These are phyloP conservation scores for Cladochytrium replicatum DNA, from an alignment of 192 early-diverging fungal genomes.

Conservation along the genomic window DNA sequence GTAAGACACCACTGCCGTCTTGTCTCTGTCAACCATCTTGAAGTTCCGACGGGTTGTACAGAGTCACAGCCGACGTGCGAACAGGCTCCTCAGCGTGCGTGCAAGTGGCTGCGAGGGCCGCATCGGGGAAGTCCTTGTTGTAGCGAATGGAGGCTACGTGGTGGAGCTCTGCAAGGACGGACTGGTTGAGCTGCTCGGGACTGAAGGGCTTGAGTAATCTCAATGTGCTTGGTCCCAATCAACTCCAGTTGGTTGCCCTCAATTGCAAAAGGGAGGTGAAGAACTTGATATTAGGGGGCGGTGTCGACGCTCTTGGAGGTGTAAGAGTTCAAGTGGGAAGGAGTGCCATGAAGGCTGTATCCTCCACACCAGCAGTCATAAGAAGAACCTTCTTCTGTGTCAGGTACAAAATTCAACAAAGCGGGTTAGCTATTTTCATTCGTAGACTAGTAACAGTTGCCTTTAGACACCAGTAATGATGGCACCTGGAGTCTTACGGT, in stretches of 20 bases:
- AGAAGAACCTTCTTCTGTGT: not conserved
- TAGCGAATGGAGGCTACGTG: no score
- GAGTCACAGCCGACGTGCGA: not conserved
- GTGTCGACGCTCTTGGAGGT: no score
- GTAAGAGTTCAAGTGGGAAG: no score
- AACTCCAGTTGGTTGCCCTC: no score
- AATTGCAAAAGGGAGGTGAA: no score
- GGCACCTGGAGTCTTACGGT: not conserved
- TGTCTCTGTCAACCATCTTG: not conserved
- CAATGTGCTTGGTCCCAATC: no score
- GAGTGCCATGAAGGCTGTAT: slow-evolving; percentile 10
- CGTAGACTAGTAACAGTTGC: no score
- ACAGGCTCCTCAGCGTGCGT: slow-evolving; percentile 10
- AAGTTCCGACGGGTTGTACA: slow-evolving; percentile 13
- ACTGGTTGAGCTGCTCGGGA: no score
- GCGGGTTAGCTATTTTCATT: no score
- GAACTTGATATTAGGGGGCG: no score
- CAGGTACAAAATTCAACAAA: not conserved
- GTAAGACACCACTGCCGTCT: slow-evolving; percentile 1
- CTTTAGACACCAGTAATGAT: not conserved
- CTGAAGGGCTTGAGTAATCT: no score
- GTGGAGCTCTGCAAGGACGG: no score
- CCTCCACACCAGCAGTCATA: not conserved
- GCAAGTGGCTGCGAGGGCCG: not conserved
- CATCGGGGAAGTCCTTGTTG: not conserved